Evolutionary conservation across 2,329 filamentous ascomycete species (phyloP).

Genomic region (Pezicula neosporulosa): DNA sequence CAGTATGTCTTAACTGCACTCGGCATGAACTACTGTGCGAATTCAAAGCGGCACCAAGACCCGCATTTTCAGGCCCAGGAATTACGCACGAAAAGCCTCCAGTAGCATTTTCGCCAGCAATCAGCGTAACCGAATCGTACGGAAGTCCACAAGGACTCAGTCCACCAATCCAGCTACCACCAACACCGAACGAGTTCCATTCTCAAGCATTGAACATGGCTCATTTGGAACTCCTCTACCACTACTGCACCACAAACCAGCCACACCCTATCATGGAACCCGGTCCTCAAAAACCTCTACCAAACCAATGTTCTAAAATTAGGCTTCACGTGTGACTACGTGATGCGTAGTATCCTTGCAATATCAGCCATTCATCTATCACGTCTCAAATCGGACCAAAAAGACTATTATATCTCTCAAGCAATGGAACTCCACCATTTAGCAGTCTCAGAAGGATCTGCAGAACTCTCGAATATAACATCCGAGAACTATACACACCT

Average conservation of each 20-base stretch:
- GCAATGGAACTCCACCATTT: slow-evolving; percentile 30
- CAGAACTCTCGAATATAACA: slow-evolving; percentile 25
- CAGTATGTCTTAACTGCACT: slow-evolving; percentile 9
- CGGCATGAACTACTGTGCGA: slow-evolving; percentile 3
- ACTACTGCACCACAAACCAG: slow-evolving; percentile 44
- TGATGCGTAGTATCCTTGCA: slow-evolving; percentile 42
- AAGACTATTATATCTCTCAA: slow-evolving; percentile 31
- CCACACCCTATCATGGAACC: slow-evolving; percentile 37
- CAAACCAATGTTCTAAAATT: slow-evolving; percentile 38
- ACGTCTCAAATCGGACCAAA: slow-evolving; percentile 29
- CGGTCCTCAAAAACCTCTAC: slow-evolving; percentile 38
- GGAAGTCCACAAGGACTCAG: too few species aligned
- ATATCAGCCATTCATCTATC: slow-evolving; percentile 44
- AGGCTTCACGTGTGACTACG: slow-evolving; percentile 38
- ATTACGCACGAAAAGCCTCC: background rate
- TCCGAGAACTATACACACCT: slow-evolving; percentile 26
- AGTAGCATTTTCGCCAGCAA: background rate
- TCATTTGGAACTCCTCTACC: slow-evolving; percentile 47
- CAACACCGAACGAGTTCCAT: background rate
- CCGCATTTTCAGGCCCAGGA: background rate
- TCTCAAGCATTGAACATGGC: slow-evolving; percentile 26
- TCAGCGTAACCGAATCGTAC: background rate
- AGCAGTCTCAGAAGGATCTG: slow-evolving; percentile 17
- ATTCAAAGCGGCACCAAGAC: slow-evolving; percentile 2
- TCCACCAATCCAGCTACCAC: background rate